These are phyloP conservation scores for Xanthoparmelia taractica DNA, from an alignment of 495 filamentous ascomycete genomes.

Conservation along the genomic window DNA sequence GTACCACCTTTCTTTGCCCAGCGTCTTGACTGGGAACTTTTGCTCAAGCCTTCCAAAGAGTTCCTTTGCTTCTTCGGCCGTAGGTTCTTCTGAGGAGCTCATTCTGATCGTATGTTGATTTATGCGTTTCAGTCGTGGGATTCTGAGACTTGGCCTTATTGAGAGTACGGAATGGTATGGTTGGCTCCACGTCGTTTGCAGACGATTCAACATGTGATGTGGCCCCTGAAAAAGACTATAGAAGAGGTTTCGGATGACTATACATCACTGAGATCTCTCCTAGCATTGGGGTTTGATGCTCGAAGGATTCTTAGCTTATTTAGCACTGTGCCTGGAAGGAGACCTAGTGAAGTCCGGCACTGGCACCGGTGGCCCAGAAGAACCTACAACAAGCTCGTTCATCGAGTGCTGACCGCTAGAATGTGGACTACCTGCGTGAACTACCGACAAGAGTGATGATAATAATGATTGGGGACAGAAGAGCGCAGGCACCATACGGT, in stretches of 20 bases:
- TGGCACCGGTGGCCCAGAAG: neutral
- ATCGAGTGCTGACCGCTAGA: no score
- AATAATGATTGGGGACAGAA: no score
- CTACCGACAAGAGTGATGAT: no score
- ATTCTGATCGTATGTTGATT: conserved; percentile 7
- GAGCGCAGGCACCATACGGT: no score
- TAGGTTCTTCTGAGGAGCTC: conserved; percentile 25
- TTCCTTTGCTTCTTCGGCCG: conserved; percentile 25
- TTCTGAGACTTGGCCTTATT: neutral
- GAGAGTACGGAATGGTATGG: neutral
- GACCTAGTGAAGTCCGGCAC: neutral
- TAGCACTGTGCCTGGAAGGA: neutral
- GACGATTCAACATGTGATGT: neutral
- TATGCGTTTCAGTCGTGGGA: neutral
- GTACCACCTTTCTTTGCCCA: conserved; percentile 51
- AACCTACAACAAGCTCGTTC: no score
- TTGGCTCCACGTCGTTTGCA: neutral
- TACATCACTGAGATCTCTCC: neutral
- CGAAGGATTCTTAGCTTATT: no score
- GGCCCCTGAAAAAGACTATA: neutral
- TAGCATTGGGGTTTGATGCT: neutral
- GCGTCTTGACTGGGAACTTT: conserved; percentile 40
- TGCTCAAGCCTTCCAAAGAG: conserved; percentile 47
- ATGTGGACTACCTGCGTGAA: no score
- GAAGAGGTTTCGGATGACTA: neutral